Evolutionary conservation across 164 flowering plant species (phyloP).

Genomic region (Piper betle): DNA sequence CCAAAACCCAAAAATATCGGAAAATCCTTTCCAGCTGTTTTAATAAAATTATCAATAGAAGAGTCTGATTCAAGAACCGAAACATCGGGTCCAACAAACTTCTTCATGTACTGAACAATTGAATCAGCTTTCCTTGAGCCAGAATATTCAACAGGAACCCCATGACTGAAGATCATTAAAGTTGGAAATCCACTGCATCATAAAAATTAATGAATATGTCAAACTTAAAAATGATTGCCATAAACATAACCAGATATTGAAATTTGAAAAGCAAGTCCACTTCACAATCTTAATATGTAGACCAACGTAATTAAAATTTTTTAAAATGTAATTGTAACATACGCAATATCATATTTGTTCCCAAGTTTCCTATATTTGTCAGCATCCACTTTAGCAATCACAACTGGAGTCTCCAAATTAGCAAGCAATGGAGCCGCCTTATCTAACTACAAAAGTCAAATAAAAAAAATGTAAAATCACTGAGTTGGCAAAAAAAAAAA

Average conservation of each 20-base stretch:
- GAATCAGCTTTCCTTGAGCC: slow-evolving; percentile 87
- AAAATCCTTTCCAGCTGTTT: slow-evolving; percentile 60
- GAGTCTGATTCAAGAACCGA: slow-evolving; percentile 66
- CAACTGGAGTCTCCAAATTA: slow-evolving; percentile 51
- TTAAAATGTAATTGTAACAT: slow-evolving; percentile 17
- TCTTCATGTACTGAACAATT: slow-evolving; percentile 70
- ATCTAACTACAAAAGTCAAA: slow-evolving; percentile 51
- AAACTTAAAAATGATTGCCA: not conserved
- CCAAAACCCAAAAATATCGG: slow-evolving; percentile 93
- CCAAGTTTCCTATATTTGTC: slow-evolving; percentile 65
- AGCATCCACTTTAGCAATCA: slow-evolving; percentile 82
- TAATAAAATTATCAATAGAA: slow-evolving; percentile 49
- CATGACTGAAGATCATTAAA: slow-evolving; percentile 71
- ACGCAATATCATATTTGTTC: slow-evolving; percentile 71
- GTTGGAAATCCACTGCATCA: slow-evolving; percentile 85
- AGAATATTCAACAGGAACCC: slow-evolving; percentile 59
- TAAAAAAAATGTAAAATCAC: not conserved
- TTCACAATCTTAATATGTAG: not conserved
- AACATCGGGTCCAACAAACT: slow-evolving; percentile 90
- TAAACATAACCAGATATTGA: not conserved
- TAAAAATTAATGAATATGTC: too few relatives aligned
- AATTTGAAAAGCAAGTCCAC: not conserved
- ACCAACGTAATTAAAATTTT: too few relatives aligned
- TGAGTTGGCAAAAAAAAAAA: not conserved
- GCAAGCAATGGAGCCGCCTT: slow-evolving; percentile 83